Percentiles rank a stretch among this genome's conserved stretches.
These are phyloP conservation scores for Malus hybrid DNA, from an alignment of 331 rosid species.

Conservation along the genomic window DNA sequence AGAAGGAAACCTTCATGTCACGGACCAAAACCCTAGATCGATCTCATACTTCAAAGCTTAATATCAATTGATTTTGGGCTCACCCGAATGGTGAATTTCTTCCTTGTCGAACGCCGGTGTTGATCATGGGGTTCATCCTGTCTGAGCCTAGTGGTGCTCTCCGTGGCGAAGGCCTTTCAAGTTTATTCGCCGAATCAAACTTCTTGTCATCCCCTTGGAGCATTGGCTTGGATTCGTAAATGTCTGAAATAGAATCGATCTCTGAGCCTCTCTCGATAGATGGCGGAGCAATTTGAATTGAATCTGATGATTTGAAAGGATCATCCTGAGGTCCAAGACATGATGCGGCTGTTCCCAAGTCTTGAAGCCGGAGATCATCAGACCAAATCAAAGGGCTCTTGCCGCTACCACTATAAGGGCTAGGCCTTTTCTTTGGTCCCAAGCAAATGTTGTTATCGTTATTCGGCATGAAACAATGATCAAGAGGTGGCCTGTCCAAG, in stretches of 20 bases:
- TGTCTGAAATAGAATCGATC: conserved; percentile 52
- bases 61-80: conserved; percentile 1
- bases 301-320: conserved; percentile 64
- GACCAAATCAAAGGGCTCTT: conserved; percentile 87
- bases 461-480: conserved; percentile 36
- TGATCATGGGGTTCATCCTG: conserved; percentile 76
- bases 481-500: conserved; percentile 57
- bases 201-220: conserved; percentile 54
- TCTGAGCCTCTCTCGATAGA: conserved; percentile 51
- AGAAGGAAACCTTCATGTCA: conserved; percentile 16
- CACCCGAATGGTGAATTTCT: conserved; percentile 83
- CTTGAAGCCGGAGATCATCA: conserved; percentile 82
- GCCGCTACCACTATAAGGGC: conserved; percentile 51
- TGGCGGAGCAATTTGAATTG: conserved; percentile 51
- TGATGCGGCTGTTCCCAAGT: conserved; percentile 68
- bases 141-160: conserved; percentile 41
- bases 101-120: conserved; percentile 57
- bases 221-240: conserved; percentile 61
- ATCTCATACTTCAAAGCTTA: conserved; percentile 10
- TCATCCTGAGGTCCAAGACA: conserved; percentile 64
- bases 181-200: conserved; percentile 57
- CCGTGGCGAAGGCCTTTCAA: conserved; percentile 83
- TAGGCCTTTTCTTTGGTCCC: conserved; percentile 61
- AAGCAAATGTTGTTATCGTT: conserved; percentile 35
- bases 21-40: conserved; percentile 53